These are phyloP conservation scores for Barbarea vulgaris DNA, from an alignment of 345 rosid species.

Conservation along the genomic window DNA sequence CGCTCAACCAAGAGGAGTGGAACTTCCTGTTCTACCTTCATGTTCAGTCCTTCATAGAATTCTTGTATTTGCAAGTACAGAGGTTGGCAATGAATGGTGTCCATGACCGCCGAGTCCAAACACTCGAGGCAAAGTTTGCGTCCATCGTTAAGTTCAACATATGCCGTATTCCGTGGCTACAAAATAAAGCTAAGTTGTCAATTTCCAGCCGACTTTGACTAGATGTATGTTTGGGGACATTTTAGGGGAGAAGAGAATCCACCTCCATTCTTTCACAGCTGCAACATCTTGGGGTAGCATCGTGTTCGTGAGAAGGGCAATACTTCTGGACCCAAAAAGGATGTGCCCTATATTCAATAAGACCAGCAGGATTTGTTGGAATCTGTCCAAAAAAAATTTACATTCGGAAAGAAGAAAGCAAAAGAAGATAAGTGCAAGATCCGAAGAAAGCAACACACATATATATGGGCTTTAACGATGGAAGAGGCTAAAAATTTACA, in stretches of 20 bases:
- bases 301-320: slow-evolving; percentile 93
- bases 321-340: slow-evolving; percentile 98
- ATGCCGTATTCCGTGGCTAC: slow-evolving; percentile 73
- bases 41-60: slow-evolving; percentile 76
- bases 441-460: background rate
- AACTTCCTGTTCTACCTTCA: slow-evolving; percentile 89
- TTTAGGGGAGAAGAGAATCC: slow-evolving; percentile 30
- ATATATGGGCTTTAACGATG: background rate
- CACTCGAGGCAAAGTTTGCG: slow-evolving; percentile 95
- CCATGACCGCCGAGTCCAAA: slow-evolving; percentile 96
- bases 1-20: slow-evolving; percentile 96
- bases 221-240: background rate
- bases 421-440: slow-evolving; percentile 25
- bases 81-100: slow-evolving; percentile 84
- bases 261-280: slow-evolving; percentile 99
- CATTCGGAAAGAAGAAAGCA: slow-evolving; percentile 35
- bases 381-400: slow-evolving; percentile 62
- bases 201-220: slow-evolving; percentile 17
- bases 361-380: slow-evolving; percentile 89
- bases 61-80: slow-evolving; percentile 74
- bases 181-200: slow-evolving; percentile 22
- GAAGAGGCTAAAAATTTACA: slow-evolving; percentile 39
- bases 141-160: slow-evolving; percentile 81
- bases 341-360: slow-evolving; percentile 97
- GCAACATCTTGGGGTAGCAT: slow-evolving; percentile 93